These are phyloP conservation scores for Spathaspora sp. DNA, from an alignment of 805 yeast species.

Conservation along the genomic window DNA sequence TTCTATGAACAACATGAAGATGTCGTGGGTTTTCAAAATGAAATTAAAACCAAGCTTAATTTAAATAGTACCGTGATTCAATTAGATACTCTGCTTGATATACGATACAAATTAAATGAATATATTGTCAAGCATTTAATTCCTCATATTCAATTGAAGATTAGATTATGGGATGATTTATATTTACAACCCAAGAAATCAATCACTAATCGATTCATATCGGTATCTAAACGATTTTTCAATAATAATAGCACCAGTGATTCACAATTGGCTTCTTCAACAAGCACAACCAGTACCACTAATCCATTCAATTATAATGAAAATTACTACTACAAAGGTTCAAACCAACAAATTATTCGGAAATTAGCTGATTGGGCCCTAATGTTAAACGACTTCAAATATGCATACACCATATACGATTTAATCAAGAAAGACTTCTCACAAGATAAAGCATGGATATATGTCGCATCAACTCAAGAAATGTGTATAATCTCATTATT, in stretches of 20 bases:
- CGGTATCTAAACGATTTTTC: conserved; percentile 59
- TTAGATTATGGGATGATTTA: conserved; percentile 83
- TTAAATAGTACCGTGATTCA: conserved; percentile 21
- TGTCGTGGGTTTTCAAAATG: conserved; percentile 34
- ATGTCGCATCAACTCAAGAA: conserved; percentile 83
- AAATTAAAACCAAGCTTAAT: conserved; percentile 22
- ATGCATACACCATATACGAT: conserved; percentile 82
- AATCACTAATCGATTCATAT: conserved; percentile 67
- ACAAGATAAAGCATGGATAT: conserved; percentile 75
- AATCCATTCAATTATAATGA: conserved; percentile 43
- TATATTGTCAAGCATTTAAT: conserved; percentile 49
- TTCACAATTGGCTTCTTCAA: conserved; percentile 3
- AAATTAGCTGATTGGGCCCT: conserved; percentile 90
- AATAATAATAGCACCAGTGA: conserved; percentile 17
- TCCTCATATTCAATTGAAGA: conserved; percentile 83
- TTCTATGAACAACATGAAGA: conserved; percentile 21
- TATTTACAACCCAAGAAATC: conserved; percentile 74
- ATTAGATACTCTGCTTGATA: conserved; percentile 37
- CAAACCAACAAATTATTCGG: conserved; percentile 72
- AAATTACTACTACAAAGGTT: conserved; percentile 56
- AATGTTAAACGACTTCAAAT: conserved; percentile 84
- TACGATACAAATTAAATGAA: conserved; percentile 42
- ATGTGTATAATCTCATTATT: conserved; percentile 75
- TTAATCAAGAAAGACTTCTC: conserved; percentile 72
- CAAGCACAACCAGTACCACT: neutral